Percentiles rank a stretch among this genome's conserved stretches.
Conservation (phyloP, 495 filamentous ascomycete species). For the Amphirosellinia nigrospora region DNA sequence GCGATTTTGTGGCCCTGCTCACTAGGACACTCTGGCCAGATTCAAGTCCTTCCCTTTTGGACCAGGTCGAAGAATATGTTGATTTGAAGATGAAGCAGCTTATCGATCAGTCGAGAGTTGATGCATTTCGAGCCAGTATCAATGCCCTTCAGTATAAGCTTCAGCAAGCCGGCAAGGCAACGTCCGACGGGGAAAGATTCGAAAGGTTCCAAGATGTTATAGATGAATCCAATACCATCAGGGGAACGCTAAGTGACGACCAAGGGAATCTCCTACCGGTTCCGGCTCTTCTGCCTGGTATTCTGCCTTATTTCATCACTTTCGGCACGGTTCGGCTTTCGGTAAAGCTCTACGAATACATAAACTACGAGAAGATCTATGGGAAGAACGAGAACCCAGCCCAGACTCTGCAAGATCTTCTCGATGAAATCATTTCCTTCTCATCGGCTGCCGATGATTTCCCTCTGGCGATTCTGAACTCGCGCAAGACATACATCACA, state of each 20-base stretch:
- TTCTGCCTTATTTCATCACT: too few relatives aligned
- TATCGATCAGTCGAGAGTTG: neutral
- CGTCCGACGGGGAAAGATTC: neutral
- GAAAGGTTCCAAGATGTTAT: neutral
- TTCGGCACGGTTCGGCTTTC: too few relatives aligned
- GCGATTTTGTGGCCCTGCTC: too few relatives aligned
- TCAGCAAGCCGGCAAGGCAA: neutral
- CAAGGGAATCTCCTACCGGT: too few relatives aligned
- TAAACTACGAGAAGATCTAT: too few relatives aligned
- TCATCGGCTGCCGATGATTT: neutral
- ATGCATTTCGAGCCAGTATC: neutral
- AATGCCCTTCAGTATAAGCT: neutral
- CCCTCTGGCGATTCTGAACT: neutral
- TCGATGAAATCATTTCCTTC: too few relatives aligned
- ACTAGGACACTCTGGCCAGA: neutral
- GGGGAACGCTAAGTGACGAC: too few relatives aligned
- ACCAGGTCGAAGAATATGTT: neutral
- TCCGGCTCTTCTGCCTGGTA: too few relatives aligned
- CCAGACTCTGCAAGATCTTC: too few relatives aligned
- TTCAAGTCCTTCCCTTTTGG: neutral
- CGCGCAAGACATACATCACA: neutral
- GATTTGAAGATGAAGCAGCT: neutral
- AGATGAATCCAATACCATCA: too few relatives aligned
- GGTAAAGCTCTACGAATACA: too few relatives aligned
- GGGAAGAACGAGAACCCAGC: too few relatives aligned